These are phyloP conservation scores for Thalassiosira allenii DNA, from an alignment of 352 stramenopile genomes.

Conservation along the genomic window DNA sequence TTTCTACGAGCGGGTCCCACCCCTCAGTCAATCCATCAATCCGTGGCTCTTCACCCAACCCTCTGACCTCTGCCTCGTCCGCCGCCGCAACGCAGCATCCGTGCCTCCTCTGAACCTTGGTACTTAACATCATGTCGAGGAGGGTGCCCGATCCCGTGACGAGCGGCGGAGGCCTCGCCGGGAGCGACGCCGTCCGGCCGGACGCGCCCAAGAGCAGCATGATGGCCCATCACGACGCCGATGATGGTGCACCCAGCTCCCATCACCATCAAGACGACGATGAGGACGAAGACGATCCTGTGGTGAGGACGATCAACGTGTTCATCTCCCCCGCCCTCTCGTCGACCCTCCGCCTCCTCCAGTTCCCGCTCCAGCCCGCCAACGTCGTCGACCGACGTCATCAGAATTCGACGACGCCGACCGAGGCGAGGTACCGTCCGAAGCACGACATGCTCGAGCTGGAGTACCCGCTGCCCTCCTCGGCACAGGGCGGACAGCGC, in stretches of 20 bases:
- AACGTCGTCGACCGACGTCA: not conserved
- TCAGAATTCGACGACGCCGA: constrained; percentile 25
- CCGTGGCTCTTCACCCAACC: no score
- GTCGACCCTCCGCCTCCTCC: constrained; percentile 68
- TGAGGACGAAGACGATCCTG: constrained; percentile 62
- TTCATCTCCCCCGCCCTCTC: constrained; percentile 75
- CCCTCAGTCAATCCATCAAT: no score
- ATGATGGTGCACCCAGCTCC: not conserved
- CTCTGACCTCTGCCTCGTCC: no score
- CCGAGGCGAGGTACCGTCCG: constrained; percentile 63
- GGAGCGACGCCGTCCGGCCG: no score
- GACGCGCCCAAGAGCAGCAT: not conserved
- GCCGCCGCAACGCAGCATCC: no score
- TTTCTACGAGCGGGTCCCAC: no score
- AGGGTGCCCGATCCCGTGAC: no score
- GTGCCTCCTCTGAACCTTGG: no score
- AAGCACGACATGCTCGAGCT: constrained; percentile 78
- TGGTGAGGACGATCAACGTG: constrained; percentile 82
- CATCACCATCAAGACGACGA: not conserved
- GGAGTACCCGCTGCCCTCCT: constrained; percentile 50
- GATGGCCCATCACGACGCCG: not conserved
- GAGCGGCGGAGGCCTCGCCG: no score
- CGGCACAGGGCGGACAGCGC: constrained; percentile 17
- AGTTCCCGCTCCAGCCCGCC: constrained; percentile 76
- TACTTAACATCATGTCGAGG: no score